Base-by-base conservation (phyloP, 2,329 filamentous ascomycete genomes). In the Trichophyton schoenleinii region DNA sequence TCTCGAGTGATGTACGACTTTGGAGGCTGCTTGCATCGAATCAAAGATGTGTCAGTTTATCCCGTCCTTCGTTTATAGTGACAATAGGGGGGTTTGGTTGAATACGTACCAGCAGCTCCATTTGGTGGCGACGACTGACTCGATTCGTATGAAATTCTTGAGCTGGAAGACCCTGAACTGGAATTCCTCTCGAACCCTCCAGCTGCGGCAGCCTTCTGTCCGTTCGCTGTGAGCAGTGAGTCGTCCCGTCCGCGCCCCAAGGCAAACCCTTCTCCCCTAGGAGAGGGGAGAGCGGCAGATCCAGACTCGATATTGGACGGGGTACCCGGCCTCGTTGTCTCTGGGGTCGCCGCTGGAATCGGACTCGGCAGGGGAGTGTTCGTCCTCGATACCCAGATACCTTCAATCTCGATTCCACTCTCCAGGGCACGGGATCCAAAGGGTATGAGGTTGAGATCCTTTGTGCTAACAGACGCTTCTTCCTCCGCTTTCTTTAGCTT, bases 371-470 rank as follows among this genome's bases (percentile, higher is more conserved):
- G 60, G 11, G 71, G 73, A 60, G 71, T 73, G 59, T 69, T 74
- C 28, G 78, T 78, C 59, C 78, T 76, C 25, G 84, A 86, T 58
- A 88, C 83, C 86, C 87, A 90, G 58, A 96, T 91, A 3, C 90
- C 91, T 65, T 95, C 89, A 6, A 95, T 83, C 70, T 92, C 83
- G 49, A 95, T 79, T 4, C 91, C 91, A 66, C 83, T 87, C 71
- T 96, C 87, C 55, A 96, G 83, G 5, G 91, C 91, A 67, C 88
- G 85, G 60, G 94, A 83, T 20, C 92, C 91, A 68, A 96, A 96
- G 0, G 90, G 91, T 41, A 95, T 83, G 7, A 89, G 86, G 58
- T 83, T 78, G 8, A 89, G 86, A 58, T 83, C 78, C 57, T 73
- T 72, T 64, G 73, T 75, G 73, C 81, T 76, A 60, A 84, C 77